Conservation (phyloP, 208 protist species). For the Trypanosoma platydactyli region DNA sequence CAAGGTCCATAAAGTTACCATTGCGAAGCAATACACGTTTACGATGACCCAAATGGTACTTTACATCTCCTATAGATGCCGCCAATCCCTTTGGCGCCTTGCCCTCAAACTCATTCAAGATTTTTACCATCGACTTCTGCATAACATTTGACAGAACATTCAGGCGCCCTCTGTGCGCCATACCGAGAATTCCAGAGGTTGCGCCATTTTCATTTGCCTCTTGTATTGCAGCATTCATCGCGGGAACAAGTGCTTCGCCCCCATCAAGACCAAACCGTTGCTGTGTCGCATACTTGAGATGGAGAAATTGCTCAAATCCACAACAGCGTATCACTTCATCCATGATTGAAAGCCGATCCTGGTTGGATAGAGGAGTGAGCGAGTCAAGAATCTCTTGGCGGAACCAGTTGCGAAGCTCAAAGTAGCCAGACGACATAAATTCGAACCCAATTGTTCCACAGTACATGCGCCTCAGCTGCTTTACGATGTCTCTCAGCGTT, state of each 20-base stretch:
- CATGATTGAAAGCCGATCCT: conserved; percentile 73
- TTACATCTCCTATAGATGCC: conserved; percentile 92
- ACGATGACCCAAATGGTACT: conserved; percentile 96
- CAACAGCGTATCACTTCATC: conserved; percentile 88
- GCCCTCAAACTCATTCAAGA: conserved; percentile 92
- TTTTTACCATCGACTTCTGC: conserved; percentile 89
- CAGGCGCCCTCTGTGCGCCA: conserved; percentile 98
- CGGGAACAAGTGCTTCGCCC: conserved; percentile 95
- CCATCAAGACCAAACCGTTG: conserved; percentile 98
- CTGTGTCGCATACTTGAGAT: conserved; percentile 91
- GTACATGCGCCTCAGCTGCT: conserved; percentile 82
- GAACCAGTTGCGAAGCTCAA: conserved; percentile 95
- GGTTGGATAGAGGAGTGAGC: conserved; percentile 40
- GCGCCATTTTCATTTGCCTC: conserved; percentile 82
- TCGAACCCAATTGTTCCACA: conserved; percentile 93
- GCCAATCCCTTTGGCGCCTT: conserved; percentile 42
- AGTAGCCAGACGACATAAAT: conserved; percentile 96
- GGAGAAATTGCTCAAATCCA: conserved; percentile 93
- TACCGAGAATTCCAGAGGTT: conserved; percentile 94
- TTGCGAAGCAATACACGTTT: conserved; percentile 65
- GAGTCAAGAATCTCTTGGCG: conserved; percentile 86
- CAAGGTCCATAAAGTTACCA: conserved; percentile 91
- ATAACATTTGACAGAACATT: conserved; percentile 97
- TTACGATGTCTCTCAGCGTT: conserved; percentile 79
- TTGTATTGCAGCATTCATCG: conserved; percentile 93